A percentile compares a stretch with the other conserved stretches of the same genome.
These are phyloP conservation scores for Bidens hawaiensis DNA, from an alignment of 140 eudicot species.

Conservation along the genomic window DNA sequence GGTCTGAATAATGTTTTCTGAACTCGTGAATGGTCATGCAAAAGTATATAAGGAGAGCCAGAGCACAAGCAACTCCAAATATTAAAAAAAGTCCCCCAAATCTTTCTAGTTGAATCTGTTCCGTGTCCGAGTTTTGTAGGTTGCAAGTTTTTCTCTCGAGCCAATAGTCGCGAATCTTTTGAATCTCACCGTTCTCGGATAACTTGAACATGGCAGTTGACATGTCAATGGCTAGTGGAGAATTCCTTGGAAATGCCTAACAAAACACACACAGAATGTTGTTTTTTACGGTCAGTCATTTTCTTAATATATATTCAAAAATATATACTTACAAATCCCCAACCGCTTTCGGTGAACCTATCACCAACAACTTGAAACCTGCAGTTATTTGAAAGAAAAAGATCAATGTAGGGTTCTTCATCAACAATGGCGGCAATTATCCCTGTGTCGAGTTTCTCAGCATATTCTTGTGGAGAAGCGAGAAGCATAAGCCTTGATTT, in stretches of 20 bases:
- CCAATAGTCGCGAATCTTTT: constrained; percentile 58
- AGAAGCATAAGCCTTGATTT: constrained; percentile 56
- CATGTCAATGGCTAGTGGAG: constrained; percentile 58
- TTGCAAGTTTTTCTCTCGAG: constrained; percentile 34
- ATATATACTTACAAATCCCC: constrained; percentile 73
- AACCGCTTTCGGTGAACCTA: constrained; percentile 65
- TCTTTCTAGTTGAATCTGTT: constrained; percentile 52
- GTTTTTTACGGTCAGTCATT: background rate
- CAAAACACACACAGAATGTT: background rate
- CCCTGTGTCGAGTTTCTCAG: constrained; percentile 46
- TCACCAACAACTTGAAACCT: constrained; percentile 53
- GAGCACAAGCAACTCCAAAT: constrained; percentile 46
- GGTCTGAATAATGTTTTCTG: constrained; percentile 33
- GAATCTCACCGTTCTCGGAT: constrained; percentile 60
- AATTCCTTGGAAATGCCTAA: constrained; percentile 66
- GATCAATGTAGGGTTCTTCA: constrained; percentile 64
- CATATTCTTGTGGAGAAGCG: constrained; percentile 67
- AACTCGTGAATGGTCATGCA: constrained; percentile 32
- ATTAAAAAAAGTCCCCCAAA: constrained; percentile 59
- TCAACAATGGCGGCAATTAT: constrained; percentile 66
- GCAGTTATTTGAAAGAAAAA: constrained; percentile 51
- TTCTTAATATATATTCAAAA: background rate
- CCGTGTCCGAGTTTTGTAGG: constrained; percentile 23
- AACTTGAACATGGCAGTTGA: constrained; percentile 62
- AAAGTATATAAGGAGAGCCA: constrained; percentile 39